Evolutionary conservation across 2,329 filamentous ascomycete genomes (phyloP).

Genomic region (Hymenoscyphus infarciens): DNA sequence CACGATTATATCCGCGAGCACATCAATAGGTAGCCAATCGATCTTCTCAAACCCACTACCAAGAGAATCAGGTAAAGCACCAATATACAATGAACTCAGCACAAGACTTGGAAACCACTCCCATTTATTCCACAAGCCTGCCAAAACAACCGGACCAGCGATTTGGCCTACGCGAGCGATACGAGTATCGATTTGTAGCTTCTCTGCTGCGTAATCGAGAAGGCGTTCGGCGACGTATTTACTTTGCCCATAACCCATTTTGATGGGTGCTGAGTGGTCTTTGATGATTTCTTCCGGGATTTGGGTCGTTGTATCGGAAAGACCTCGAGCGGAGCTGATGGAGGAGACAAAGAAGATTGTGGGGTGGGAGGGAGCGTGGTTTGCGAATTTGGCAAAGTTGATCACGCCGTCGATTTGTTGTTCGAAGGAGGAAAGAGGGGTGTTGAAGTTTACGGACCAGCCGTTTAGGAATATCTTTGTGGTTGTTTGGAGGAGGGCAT

Average conservation of each 20-base stretch:
- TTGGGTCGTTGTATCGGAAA: constrained; percentile 14
- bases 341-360: constrained; percentile 32
- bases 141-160: constrained; percentile 41
- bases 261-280: not conserved
- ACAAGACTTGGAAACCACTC: constrained; percentile 50
- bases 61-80: constrained; percentile 14
- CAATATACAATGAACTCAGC: constrained; percentile 9
- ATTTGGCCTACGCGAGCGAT: constrained; percentile 48
- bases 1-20: constrained; percentile 30
- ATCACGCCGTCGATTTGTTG: constrained; percentile 38
- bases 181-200: constrained; percentile 23
- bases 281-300: constrained; percentile 30
- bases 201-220: constrained; percentile 39
- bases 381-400: constrained; percentile 35
- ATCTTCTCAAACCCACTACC: constrained; percentile 35
- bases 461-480: constrained; percentile 22
- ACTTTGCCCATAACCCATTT: constrained; percentile 28
- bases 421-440: constrained; percentile 35
- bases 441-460: constrained; percentile 40
- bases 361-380: not conserved
- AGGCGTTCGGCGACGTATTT: constrained; percentile 36
- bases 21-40: constrained; percentile 45
- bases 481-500: constrained; percentile 16
- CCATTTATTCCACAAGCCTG: constrained; percentile 46
- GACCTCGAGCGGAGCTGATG: constrained; percentile 21